Evolutionary conservation across 2,329 filamentous ascomycete species (phyloP).

Genomic region (Metarhizium robertsii): DNA sequence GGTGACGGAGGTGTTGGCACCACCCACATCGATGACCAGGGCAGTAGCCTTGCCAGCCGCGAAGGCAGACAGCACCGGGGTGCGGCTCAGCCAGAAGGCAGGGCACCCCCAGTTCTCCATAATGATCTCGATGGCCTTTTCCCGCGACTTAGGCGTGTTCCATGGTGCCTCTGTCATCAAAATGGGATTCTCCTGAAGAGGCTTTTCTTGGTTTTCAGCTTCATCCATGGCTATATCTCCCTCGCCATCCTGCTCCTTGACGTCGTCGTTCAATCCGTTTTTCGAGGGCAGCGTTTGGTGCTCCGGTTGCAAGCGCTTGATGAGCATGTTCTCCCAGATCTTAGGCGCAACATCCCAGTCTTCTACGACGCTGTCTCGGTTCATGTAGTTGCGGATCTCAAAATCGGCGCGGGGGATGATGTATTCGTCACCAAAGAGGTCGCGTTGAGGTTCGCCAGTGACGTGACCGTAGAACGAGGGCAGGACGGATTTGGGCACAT

Average conservation of each 20-base stretch:
- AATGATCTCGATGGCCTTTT: constrained; percentile 90
- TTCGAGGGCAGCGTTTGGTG: constrained; percentile 59
- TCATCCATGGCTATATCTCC: constrained; percentile 53
- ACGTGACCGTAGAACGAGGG: constrained; percentile 77
- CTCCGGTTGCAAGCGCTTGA: constrained; percentile 74
- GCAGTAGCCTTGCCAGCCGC: constrained; percentile 89
- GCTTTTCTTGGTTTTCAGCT: constrained; percentile 54
- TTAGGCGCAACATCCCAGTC: constrained; percentile 90
- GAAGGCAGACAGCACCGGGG: constrained; percentile 82
- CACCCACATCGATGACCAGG: constrained; percentile 85
- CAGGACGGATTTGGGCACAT: constrained; percentile 87
- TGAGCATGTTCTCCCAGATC: constrained; percentile 89
- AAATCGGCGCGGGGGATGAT: constrained; percentile 68
- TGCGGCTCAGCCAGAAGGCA: constrained; percentile 87
- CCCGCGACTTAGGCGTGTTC: constrained; percentile 79
- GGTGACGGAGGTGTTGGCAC: constrained; percentile 78
- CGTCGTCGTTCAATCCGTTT: constrained; percentile 69
- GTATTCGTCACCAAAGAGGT: constrained; percentile 84
- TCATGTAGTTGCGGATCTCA: constrained; percentile 88
- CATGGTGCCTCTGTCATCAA: constrained; percentile 91
- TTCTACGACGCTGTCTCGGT: constrained; percentile 79
- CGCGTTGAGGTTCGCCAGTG: constrained; percentile 34
- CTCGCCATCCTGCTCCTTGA: constrained; percentile 49
- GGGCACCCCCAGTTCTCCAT: constrained; percentile 97
- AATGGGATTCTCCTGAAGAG: constrained; percentile 79